phyloP scores from a whole-genome alignment of 768 basidiomycete genomes.

The Pleurotus giganteus region DNA sequence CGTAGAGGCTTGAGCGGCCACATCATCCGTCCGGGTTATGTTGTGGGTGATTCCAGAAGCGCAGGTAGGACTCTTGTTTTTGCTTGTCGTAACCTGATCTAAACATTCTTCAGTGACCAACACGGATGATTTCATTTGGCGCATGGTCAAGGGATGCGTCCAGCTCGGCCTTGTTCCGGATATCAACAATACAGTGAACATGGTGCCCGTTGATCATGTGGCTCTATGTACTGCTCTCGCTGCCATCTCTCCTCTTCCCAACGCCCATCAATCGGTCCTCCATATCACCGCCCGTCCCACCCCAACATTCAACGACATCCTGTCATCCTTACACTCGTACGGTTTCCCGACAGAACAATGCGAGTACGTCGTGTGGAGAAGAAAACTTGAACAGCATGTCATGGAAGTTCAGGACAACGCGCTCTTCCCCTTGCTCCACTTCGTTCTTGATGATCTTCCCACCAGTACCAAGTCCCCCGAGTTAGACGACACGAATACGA shows the following conservation, averaged over 20 bases:
- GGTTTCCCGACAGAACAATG: constrained; percentile 78
- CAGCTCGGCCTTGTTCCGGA: constrained; percentile 96
- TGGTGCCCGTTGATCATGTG: constrained; percentile 97
- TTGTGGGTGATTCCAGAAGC: constrained; percentile 86
- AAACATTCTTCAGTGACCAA: constrained; percentile 73
- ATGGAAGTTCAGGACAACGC: constrained; percentile 95
- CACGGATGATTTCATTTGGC: constrained; percentile 99
- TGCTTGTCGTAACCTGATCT: neutral
- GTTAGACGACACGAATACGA: constrained; percentile 83
- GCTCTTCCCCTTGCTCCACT: constrained; percentile 94
- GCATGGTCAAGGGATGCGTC: constrained; percentile 96
- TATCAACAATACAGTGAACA: constrained; percentile 97
- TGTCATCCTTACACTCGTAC: constrained; percentile 69
- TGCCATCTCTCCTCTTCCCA: constrained; percentile 55
- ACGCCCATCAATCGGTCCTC: constrained; percentile 53
- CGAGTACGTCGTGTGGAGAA: constrained; percentile 92
- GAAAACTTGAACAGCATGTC: constrained; percentile 91
- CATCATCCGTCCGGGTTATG: constrained; percentile 92
- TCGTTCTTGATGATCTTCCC: constrained; percentile 95
- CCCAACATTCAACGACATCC: constrained; percentile 86
- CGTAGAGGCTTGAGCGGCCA: constrained; percentile 80
- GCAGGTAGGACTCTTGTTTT: constrained; percentile 58
- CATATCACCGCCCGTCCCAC: constrained; percentile 87
- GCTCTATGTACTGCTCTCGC: constrained; percentile 79
- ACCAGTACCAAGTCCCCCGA: constrained; percentile 94